Evolutionary conservation across 148 eudicot species (phyloP), one percentile per base, ranked within the genome.

Genomic region (Fallopia convolvulus): DNA sequence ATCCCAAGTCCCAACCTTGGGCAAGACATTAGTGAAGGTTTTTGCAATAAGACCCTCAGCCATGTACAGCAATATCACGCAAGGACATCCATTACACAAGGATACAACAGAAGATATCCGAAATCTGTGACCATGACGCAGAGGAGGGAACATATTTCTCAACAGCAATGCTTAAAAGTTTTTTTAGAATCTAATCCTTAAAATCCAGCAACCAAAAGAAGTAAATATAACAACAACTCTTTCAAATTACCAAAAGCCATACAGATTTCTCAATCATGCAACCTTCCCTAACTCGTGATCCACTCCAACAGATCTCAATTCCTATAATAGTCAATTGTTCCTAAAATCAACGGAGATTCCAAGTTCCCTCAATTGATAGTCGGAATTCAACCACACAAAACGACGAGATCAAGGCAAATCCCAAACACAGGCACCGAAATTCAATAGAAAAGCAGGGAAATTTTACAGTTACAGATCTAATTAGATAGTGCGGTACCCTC

Each of bases 401-500:
- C 36, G 39, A n/a, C 33, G 66, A 63, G 50, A 36, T 58, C 40
- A 74, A 79, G 52, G 20, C 72, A 39, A 46, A 68, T 68, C 72
- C 72, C 46, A 65, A 30, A 13, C 41, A 15, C 70, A 65, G 8
- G 70, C 40, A 68, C 44, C 72, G 72, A 68, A 61, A 68, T 68
- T 68, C 44, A n/a, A 33, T 17, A 68, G 21, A 3, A 20, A 68
- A 68, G 44, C 46, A 68, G 11, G 44, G 72, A 68, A 68, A 32
- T 68, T 68, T 7, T n/a, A 30, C 71, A 52, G 18, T 65, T 1
- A 50, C n/a, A 74, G 32, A 79, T 74, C 71, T 52, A 8, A 65
- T 52, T 70, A 17, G 33, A 79, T 70, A 68, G 42, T 68, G 72
- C 3, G 72, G 4, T 79, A 90, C 95, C 95, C 42, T 77, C 78